Base-by-base conservation (phyloP, 1,139 yeast species). In the Debaryomyces psychrophilus region DNA sequence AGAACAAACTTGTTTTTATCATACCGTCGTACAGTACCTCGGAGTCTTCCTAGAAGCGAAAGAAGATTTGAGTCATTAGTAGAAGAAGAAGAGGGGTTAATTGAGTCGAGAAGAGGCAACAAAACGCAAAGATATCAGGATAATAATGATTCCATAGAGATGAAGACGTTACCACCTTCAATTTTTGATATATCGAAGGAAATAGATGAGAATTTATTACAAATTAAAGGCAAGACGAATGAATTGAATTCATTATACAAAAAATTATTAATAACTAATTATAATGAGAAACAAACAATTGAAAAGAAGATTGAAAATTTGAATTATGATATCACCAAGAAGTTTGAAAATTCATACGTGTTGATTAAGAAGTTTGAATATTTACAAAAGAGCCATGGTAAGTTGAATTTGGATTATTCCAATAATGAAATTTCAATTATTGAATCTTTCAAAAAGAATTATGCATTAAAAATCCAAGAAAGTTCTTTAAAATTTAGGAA, bases 391-490 rank as follows among this genome's bases (percentile, higher is more conserved):
- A 63, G 71, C 58, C 58, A 70, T 65, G 50, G 59, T 51, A 52
- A 65, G 52, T 56, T 77, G 57, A 57, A 58, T 5, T 56, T 73
- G 38, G 56, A 67, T 41, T 75, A 72, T 50, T 67, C 71, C 47
- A 60, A 60, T 8, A 76, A 77, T 50, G 95, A 87, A 56, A 59
- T 82, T 35, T 72, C 78, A 41, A 85, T 93, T 74, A 73, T 90
- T 48, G 84, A 81, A 43, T 93, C 92, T 64, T 82, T 89, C 69
- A 87, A 89, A 64, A 87, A 89, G 57, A 84, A 83, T 40, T 82
- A 92, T 64, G 99, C 99, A 3, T 73, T 85, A 35, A 85, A 85
- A 61, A 85, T 95, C 34, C 98, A 93, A 63, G 85, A 83, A 40
- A 71, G 81, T 41, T 85, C 95, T 37, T 79, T 92, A 23, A 76